These are phyloP conservation scores for Pseudozyma sp. DNA, from an alignment of 1,284 basidiomycete species.

Conservation along the genomic window DNA sequence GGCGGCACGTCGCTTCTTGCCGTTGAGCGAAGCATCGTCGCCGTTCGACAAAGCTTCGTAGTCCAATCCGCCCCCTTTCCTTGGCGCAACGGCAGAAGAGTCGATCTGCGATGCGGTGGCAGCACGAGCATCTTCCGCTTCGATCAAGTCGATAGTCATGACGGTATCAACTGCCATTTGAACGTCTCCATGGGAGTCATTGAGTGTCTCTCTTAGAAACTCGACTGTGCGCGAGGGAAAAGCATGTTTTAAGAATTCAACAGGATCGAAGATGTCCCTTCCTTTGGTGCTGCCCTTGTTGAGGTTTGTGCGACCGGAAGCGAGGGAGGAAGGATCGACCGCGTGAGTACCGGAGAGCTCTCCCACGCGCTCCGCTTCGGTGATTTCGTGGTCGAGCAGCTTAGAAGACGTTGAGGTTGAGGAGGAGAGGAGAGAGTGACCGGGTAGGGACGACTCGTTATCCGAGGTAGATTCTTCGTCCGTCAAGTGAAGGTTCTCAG, in stretches of 20 bases:
- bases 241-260: constrained; percentile 52
- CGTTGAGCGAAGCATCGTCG: constrained; percentile 22
- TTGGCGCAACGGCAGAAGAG: not conserved
- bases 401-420: not conserved
- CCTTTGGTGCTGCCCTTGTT: not conserved
- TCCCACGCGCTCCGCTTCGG: constrained; percentile 10
- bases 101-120: constrained; percentile 16
- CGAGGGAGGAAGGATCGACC: constrained; percentile 17
- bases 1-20: constrained; percentile 50
- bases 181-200: constrained; percentile 47
- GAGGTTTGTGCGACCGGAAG: constrained; percentile 4
- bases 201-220: constrained; percentile 51
- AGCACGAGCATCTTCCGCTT: constrained; percentile 41
- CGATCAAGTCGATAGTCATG: constrained; percentile 57
- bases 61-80: constrained; percentile 39
- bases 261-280: constrained; percentile 29
- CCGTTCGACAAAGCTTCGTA: constrained; percentile 49
- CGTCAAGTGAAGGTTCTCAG: constrained; percentile 44
- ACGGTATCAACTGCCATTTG: constrained; percentile 56
- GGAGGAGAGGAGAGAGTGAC: constrained; percentile 6
- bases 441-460: constrained; percentile 10
- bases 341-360: constrained; percentile 21
- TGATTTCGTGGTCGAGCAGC: constrained; percentile 4
- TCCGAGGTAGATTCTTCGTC: constrained; percentile 45
- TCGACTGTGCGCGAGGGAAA: constrained; percentile 48